Percentiles rank a stretch among this genome's conserved stretches.
phyloP scores from a whole-genome alignment of 345 rosid genomes.

The Cardiospermum halicacabum region DNA sequence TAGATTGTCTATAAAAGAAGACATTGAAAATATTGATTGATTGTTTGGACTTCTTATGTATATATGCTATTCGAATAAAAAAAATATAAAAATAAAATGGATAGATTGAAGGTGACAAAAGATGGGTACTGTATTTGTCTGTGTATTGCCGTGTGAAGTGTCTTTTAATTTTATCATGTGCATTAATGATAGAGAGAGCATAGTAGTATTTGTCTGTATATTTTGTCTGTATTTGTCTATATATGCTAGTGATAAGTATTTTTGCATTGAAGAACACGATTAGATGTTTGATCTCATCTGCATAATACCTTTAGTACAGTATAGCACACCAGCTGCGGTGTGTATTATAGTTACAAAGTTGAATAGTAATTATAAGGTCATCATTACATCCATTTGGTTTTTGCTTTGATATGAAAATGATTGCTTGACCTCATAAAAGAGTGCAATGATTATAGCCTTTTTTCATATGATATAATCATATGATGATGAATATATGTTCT shows the following conservation, averaged over 20 bases:
- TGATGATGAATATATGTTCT: background rate
- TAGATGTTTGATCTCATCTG: background rate
- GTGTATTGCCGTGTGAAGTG: too few relatives aligned
- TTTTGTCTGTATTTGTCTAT: too few relatives aligned
- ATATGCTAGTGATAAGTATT: too few relatives aligned
- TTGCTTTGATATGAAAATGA: background rate
- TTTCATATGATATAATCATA: background rate
- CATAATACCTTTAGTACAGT: background rate
- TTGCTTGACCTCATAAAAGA: background rate
- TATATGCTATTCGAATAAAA: too few relatives aligned
- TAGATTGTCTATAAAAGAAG: too few relatives aligned
- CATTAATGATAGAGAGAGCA: background rate
- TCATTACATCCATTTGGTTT: background rate
- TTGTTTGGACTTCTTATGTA: too few relatives aligned
- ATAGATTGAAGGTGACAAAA: too few relatives aligned
- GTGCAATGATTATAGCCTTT: background rate
- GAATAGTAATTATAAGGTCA: background rate
- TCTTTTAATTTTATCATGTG: background rate
- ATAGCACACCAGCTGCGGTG: background rate
- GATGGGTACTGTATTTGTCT: too few relatives aligned
- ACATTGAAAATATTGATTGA: too few relatives aligned
- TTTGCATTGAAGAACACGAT: background rate
- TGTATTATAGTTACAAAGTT: background rate
- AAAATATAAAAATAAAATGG: too few relatives aligned
- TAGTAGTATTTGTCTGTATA: too few relatives aligned